phyloP scores from a whole-genome alignment of 2,329 filamentous ascomycete genomes.

The Nemania sp. region DNA sequence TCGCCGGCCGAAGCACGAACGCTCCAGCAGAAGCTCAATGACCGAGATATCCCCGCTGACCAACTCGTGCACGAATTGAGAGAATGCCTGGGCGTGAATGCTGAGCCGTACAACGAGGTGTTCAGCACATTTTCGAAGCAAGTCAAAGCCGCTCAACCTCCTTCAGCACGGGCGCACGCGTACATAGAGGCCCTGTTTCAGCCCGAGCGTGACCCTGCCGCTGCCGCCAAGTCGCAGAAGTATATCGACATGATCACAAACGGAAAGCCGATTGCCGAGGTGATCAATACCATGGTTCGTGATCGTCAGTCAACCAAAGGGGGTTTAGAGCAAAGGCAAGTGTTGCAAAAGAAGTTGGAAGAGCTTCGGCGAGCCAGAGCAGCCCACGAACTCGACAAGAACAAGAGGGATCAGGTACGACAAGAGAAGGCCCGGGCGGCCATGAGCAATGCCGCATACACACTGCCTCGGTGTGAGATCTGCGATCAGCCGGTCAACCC shows the following conservation, averaged over 20 bases:
- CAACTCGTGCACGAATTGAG: constrained; percentile 37
- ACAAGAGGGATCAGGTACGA: constrained; percentile 39
- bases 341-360: constrained; percentile 46
- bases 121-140: constrained; percentile 42
- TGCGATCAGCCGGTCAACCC: constrained; percentile 44
- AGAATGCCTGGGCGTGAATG: constrained; percentile 31
- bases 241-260: constrained; percentile 48
- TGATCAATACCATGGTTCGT: constrained; percentile 39
- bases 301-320: constrained; percentile 40
- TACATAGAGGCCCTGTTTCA: constrained; percentile 51
- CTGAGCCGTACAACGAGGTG: constrained; percentile 29
- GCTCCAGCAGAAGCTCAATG: constrained; percentile 38
- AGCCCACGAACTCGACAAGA: constrained; percentile 43
- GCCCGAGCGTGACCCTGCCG: constrained; percentile 41
- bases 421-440: constrained; percentile 50
- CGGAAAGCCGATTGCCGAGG: constrained; percentile 38
- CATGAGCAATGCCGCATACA: constrained; percentile 39
- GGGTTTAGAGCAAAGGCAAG: constrained; percentile 45
- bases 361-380: constrained; percentile 54
- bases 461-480: constrained; percentile 47
- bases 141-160: constrained; percentile 40
- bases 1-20: constrained; percentile 33
- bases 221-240: constrained; percentile 39
- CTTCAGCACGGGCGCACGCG: constrained; percentile 44
- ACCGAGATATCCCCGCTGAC: constrained; percentile 34